These are phyloP conservation scores for Oehlia diaphana DNA, from an alignment of 192 early-diverging fungal species.

Conservation along the genomic window DNA sequence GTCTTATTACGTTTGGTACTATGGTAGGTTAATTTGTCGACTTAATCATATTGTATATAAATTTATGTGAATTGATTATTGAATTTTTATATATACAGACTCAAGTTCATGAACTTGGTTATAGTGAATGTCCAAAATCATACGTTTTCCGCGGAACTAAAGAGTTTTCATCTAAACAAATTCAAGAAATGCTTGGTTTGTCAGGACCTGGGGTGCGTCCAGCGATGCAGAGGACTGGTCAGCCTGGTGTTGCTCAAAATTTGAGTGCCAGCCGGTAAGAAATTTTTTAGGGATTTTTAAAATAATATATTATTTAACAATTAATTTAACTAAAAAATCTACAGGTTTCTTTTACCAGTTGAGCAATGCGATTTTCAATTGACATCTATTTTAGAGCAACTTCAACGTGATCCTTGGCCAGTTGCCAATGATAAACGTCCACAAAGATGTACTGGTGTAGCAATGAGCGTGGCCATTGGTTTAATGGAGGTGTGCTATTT, in stretches of 20 bases:
- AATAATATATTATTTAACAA: background rate
- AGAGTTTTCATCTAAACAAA: conserved; percentile 92
- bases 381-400: conserved; percentile 91
- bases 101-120: conserved; percentile 97
- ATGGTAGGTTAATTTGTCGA: conserved; percentile 66
- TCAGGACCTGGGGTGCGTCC: conserved; percentile 44
- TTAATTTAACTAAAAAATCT: background rate
- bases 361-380: conserved; percentile 96
- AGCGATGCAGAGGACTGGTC: conserved; percentile 46
- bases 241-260: conserved; percentile 30
- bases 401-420: conserved; percentile 98
- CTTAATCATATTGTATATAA: background rate
- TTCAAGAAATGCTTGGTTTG: conserved; percentile 97
- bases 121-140: conserved; percentile 94
- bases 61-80: background rate
- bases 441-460: conserved; percentile 92
- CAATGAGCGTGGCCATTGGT: conserved; percentile 88
- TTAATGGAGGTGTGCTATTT: conserved; percentile 73
- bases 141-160: conserved; percentile 97
- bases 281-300: background rate
- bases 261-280: conserved; percentile 13
- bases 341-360: conserved; percentile 85
- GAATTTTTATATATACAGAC: conserved; percentile 42
- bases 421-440: conserved; percentile 87
- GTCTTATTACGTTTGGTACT: conserved; percentile 95